phyloP scores from a whole-genome alignment of 2,329 filamentous ascomycete genomes.

The Corynespora cassiicola region DNA sequence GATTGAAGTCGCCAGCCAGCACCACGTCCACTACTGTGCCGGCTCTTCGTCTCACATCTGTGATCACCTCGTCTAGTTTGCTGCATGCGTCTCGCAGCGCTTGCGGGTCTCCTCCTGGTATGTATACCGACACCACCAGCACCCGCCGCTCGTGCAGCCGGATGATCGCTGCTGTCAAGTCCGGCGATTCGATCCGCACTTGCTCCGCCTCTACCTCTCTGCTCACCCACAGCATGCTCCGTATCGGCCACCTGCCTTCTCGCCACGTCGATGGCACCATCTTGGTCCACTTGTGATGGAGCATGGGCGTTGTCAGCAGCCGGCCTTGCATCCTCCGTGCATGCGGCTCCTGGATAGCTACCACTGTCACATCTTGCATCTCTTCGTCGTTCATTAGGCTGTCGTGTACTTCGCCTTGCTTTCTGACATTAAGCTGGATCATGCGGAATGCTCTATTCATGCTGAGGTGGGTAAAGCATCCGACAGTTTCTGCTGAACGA shows the following conservation, averaged over 20 bases:
- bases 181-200: slow-evolving; percentile 9
- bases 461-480: slow-evolving; percentile 7
- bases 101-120: slow-evolving; percentile 10
- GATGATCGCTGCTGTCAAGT: slow-evolving; percentile 11
- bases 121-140: slow-evolving; percentile 10
- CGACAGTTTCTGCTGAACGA: slow-evolving; percentile 9
- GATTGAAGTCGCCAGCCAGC: slow-evolving; percentile 18
- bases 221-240: slow-evolving; percentile 11
- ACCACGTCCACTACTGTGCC: slow-evolving; percentile 15
- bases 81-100: slow-evolving; percentile 7
- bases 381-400: slow-evolving; percentile 16
- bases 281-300: slow-evolving; percentile 11
- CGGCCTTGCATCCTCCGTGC: slow-evolving; percentile 10
- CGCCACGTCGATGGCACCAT: slow-evolving; percentile 9
- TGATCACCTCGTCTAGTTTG: slow-evolving; percentile 4
- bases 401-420: slow-evolving; percentile 7
- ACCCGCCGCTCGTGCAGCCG: slow-evolving; percentile 9
- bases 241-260: slow-evolving; percentile 10
- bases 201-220: slow-evolving; percentile 10
- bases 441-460: slow-evolving; percentile 6
- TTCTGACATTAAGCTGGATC: slow-evolving; percentile 13
- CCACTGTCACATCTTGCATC: slow-evolving; percentile 9
- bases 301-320: slow-evolving; percentile 12
- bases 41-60: slow-evolving; percentile 7
- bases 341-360: slow-evolving; percentile 11